Evolutionary conservation across 371 early-diverging fungal species (phyloP), one percentile per base, ranked within the genome.

Genomic region (Furculomyces boomerangus): DNA sequence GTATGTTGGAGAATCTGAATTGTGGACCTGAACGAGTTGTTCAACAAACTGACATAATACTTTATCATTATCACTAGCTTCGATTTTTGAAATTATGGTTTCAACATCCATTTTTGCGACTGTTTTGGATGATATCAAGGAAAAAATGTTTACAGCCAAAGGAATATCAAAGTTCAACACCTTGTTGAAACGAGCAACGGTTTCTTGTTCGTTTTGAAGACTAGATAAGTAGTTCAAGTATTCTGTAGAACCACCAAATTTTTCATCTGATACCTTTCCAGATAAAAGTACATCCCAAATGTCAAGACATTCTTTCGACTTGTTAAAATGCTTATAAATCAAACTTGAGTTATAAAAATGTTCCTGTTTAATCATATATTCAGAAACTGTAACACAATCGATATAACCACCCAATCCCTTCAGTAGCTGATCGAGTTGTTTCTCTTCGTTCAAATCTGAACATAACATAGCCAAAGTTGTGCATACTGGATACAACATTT

Each of bases 171-270:
- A 3, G 3, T 22, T 50, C 16, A 56, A 45, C 37, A 67, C 43
- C 63, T 64, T 66, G 40, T 30, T 22, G 30, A 52, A 68, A 35
- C 67, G 60, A 3, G 2, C 43, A 1, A 51, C 29, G 31, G 65
- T 53, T 2, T 30, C 13, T 13, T 32, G 28, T 57, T 68, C 64
- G 37, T 47, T 41, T 29, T 30, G 39, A 2, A 47, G 29, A 1
- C 10, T 14, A 22, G 20, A 46, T 13, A 61, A 48, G 20, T 57
- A 61, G 5, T 30, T 54, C 32, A 64, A 30, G 45, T 68, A 68
- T 53, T 68, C 68, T 37, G 37, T 24, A 47, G 57, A 16, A 5
- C 68, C 65, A 41, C 64, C 61, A 51, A 68, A 68, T 30, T 45
- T 26, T 29, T 8, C 14, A 35, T 61, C 69, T 1, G 24, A 8